A percentile compares a stretch with the other conserved stretches of the same genome.
These are phyloP conservation scores for Fusarium sp. DNA, from an alignment of 2,329 filamentous ascomycete species.

Conservation along the genomic window DNA sequence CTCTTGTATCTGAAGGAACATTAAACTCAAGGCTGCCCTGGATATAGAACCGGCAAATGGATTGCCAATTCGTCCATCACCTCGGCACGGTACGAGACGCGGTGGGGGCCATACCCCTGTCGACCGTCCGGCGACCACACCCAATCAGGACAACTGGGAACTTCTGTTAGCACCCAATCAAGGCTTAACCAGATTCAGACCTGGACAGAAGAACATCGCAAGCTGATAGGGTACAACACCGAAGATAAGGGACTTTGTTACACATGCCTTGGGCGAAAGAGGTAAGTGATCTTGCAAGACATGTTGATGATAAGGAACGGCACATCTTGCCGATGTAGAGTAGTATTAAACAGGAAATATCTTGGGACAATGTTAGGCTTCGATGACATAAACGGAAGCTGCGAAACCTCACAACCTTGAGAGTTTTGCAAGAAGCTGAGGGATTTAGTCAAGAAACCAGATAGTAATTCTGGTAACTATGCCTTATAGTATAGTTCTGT, in stretches of 20 bases:
- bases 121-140: not conserved
- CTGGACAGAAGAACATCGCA: accelerated
- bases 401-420: not conserved
- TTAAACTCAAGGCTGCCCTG: not conserved
- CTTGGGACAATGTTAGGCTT: not conserved
- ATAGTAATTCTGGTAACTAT: no score
- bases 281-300: not conserved
- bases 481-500: no score
- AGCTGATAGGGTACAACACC: not conserved
- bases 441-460: not conserved
- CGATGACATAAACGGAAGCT: not conserved
- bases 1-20: not conserved
- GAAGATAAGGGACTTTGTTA: not conserved
- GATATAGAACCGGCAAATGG: not conserved
- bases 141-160: not conserved
- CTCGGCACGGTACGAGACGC: not conserved
- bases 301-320: not conserved
- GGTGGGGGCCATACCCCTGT: not conserved
- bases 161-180: not conserved
- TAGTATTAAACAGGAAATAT: not conserved
- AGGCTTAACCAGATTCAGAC: not conserved
- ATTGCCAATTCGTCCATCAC: not conserved
- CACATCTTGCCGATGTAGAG: not conserved
- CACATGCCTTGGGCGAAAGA: not conserved
- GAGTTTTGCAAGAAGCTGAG: not conserved